Evolutionary conservation across 108 stramenopile genomes (phyloP).

Genomic region (Seminavis robusta): DNA sequence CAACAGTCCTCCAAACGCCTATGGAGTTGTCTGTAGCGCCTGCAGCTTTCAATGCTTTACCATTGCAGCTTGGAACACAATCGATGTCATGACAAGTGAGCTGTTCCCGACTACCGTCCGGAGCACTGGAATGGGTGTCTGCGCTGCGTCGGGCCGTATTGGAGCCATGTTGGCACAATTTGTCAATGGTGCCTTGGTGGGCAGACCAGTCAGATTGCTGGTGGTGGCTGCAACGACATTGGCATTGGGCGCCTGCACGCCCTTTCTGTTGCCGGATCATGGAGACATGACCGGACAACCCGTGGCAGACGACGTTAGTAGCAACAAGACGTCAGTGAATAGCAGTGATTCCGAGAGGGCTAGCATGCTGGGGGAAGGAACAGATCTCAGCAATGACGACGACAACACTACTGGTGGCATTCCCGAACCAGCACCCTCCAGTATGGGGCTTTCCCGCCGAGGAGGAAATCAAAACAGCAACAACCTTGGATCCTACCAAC

Average conservation of each 20-base stretch:
- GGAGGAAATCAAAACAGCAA: no score
- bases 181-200: slow-evolving; percentile 55
- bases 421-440: no score
- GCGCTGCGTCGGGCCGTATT: slow-evolving; percentile 66
- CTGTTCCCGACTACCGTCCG: slow-evolving; percentile 72
- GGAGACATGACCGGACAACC: slow-evolving; percentile 34
- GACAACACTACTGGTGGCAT: no score
- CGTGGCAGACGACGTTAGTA: no score
- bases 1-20: slow-evolving; percentile 10
- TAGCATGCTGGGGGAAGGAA: no score
- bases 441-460: no score
- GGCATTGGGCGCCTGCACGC: slow-evolving; percentile 50
- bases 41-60: slow-evolving; percentile 76
- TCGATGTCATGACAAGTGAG: slow-evolving; percentile 68
- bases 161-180: slow-evolving; percentile 78
- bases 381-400: no score
- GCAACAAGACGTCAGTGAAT: no score
- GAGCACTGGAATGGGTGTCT: slow-evolving; percentile 74
- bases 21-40: slow-evolving; percentile 50
- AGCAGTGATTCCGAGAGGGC: no score
- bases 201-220: slow-evolving; percentile 32
- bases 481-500: no score
- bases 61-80: slow-evolving; percentile 70
- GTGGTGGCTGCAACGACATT: slow-evolving; percentile 54
- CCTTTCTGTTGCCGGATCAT: slow-evolving; percentile 27